Evolutionary conservation across 1,139 yeast species (phyloP), one percentile per base, ranked within the genome.

Genomic region (Suhomyces terraborum): DNA sequence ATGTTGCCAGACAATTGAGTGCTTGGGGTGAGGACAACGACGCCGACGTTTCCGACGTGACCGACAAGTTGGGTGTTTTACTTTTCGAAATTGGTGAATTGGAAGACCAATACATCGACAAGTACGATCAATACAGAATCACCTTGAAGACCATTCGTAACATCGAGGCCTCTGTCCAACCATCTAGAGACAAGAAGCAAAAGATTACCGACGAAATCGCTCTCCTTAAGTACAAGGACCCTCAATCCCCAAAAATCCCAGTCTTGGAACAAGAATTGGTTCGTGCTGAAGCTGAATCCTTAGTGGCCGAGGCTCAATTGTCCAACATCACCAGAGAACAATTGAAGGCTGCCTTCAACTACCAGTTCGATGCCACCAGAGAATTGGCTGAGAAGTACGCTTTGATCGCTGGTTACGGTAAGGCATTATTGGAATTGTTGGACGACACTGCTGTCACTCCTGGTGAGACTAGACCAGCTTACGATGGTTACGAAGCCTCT

Each of bases 21-120:
- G 68, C 85, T 51, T 93, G 98, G 98, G 98, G 98, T 73, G 95
- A 91, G 69, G 96, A 87, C 57, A 88, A 89, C 63, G 98, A 93
- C 64, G 97, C 93, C 61, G 98, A 93, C 58, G 96, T 93, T 47
- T 82, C 94, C 47, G 98, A 93, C 66, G 91, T 93, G 54, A 93
- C 98, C 54, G 98, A 93, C 73, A 88, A 93, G 69, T 80, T 93
- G 66, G 98, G 98, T 56, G 98, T 93, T 47, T 78, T 93, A 56
- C 82, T 93, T 61, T 93, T 84, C 70, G 98, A 93, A 75, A 84
- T 93, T 64, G 96, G 96, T 66, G 98, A 91, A 76, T 81, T 93
- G 62, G 98, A 93, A 74, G 98, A 93, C 69, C 96, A 88, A 68
- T 91, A 86, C 77, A 88, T 93, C 62, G 98, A 93, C 79, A 86